Evolutionary conservation across 805 yeast genomes (phyloP), one percentile per base, ranked within the genome.

Genomic region (Candida pseudoglaebosa): DNA sequence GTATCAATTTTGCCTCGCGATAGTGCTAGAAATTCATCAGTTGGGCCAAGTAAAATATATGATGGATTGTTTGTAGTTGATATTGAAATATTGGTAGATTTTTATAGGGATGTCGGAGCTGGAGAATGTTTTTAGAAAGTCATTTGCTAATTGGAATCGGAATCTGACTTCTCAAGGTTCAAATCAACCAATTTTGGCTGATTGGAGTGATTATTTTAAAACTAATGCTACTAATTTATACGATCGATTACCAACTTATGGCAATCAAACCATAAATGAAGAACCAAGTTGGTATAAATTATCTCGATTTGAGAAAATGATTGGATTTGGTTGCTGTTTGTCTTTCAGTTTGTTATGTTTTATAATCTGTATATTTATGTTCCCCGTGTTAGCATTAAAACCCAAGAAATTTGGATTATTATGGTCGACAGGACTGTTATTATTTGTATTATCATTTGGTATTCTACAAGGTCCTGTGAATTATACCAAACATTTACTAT

Each of bases 381-480:
- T 93, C 59, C 99, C 99, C 0, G 89, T 91, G 12, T 67, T 93
- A 46, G 90, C 95, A 2, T 64, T 89, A 36, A 82, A 85, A 49
- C 99, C 98, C 12, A 72, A 95, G 35, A 93, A 93, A 59, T 91
- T 93, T 57, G 97, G 95, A 9, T 66, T 81, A 48, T 56, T 84
- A 24, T 93, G 99, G 98, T 80, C 96, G 2, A 67, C 91, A 62
- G 99, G 98, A 0, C 84, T 95, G 1, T 55, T 93, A 10, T 62
- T 93, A 32, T 91, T 93, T 61, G 86, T 93, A 14, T 56, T 86
- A 4, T 86, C 96, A 24, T 93, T 93, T 63, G 97, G 96, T 1
- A 78, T 88, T 14, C 65, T 91, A 16, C 96, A 89, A 66, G 99
- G 99, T 0, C 97, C 97, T 0, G 71, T 78, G n/a, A 80, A 82